A percentile compares a stretch with the other conserved stretches of the same genome.
Conservation (phyloP, 2,329 filamentous ascomycete species). For the Apiospora rasikravindrae region DNA sequence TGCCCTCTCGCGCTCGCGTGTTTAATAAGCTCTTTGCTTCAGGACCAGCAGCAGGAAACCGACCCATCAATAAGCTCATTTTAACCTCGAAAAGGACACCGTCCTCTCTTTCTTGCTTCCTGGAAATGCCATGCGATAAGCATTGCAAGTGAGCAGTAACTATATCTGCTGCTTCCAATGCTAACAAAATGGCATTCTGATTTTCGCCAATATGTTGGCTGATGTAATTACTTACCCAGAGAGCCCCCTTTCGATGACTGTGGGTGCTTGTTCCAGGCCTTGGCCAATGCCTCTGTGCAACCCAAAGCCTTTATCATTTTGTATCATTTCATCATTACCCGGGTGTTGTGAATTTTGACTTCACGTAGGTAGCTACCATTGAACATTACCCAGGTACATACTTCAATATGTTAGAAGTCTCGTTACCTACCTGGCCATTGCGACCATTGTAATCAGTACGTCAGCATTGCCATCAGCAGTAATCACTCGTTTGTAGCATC, state of each 20-base stretch:
- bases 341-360: not conserved
- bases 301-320: not conserved
- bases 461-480: too few relatives aligned
- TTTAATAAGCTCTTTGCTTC: not conserved
- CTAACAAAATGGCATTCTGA: not conserved
- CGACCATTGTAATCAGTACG: not conserved
- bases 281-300: not conserved
- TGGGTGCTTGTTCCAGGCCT: not conserved
- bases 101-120: not conserved
- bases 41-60: not conserved
- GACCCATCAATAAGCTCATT: not conserved
- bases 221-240: not conserved
- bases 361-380: not conserved
- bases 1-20: not conserved
- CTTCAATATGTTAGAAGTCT: not conserved
- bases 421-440: not conserved
- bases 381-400: not conserved
- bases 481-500: not conserved
- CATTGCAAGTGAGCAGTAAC: not conserved
- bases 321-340: not conserved
- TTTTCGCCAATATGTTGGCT: not conserved
- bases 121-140: not conserved
- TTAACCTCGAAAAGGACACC: not conserved
- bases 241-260: not conserved
- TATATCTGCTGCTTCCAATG: not conserved